Evolutionary conservation across 768 basidiomycete genomes (phyloP).

Genomic region (Candolleomyces aberdarensis): DNA sequence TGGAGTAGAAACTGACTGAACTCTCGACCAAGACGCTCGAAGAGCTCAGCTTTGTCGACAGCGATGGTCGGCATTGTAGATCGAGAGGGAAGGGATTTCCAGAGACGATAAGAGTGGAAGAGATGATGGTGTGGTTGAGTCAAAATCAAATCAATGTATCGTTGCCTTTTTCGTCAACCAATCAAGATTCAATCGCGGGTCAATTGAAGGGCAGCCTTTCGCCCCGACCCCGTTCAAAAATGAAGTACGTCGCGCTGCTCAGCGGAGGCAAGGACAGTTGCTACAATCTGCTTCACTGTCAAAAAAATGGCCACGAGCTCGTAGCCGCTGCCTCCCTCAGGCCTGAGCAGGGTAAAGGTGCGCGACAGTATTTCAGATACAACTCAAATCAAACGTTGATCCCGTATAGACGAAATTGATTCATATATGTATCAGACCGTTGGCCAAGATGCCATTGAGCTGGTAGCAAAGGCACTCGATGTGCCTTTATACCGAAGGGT

Average conservation of each 20-base stretch:
- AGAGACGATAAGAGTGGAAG: background rate
- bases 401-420: slow-evolving; percentile 87
- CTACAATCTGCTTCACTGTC: slow-evolving; percentile 90
- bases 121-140: slow-evolving; percentile 5
- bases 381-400: slow-evolving; percentile 6
- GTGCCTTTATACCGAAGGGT: slow-evolving; percentile 82
- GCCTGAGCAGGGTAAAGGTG: slow-evolving; percentile 85
- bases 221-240: slow-evolving; percentile 26
- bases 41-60: slow-evolving; percentile 94
- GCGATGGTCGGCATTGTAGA: slow-evolving; percentile 86
- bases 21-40: slow-evolving; percentile 75
- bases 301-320: slow-evolving; percentile 81
- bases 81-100: background rate
- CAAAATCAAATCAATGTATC: slow-evolving; percentile 28
- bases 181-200: slow-evolving; percentile 9
- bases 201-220: slow-evolving; percentile 10
- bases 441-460: slow-evolving; percentile 88
- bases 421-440: slow-evolving; percentile 99
- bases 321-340: slow-evolving; percentile 86
- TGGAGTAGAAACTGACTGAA: slow-evolving; percentile 56
- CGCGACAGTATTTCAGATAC: slow-evolving; percentile 11
- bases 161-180: slow-evolving; percentile 7
- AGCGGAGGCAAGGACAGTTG: slow-evolving; percentile 98
- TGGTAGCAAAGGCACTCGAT: slow-evolving; percentile 80
- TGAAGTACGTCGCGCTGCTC: slow-evolving; percentile 93